A percentile compares a stretch with the other conserved stretches of the same genome.
These are phyloP conservation scores for Colletotrichum nymphaeae DNA, from an alignment of 2,329 filamentous ascomycete species.

Conservation along the genomic window DNA sequence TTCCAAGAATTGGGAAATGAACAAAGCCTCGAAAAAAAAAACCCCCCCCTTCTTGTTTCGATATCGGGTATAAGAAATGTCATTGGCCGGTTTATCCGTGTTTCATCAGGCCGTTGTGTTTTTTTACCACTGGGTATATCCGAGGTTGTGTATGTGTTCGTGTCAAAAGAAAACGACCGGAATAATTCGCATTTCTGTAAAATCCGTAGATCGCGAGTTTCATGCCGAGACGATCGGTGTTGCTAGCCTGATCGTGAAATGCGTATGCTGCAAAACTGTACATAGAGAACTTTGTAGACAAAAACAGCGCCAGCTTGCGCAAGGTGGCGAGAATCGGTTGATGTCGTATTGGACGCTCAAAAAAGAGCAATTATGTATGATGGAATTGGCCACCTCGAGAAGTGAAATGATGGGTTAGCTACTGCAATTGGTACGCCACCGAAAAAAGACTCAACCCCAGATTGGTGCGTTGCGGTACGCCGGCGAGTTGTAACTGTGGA, in stretches of 20 bases:
- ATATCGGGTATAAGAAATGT: constrained; percentile 10
- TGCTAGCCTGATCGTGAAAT: neutral
- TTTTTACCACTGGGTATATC: constrained; percentile 17
- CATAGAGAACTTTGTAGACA: constrained; percentile 15
- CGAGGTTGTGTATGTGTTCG: constrained; percentile 14
- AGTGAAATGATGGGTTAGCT: constrained; percentile 17
- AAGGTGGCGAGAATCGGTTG: neutral
- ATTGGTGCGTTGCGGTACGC: constrained; percentile 66
- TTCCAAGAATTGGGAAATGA: neutral
- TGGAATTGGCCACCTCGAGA: constrained; percentile 32
- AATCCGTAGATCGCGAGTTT: neutral
- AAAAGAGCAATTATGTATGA: neutral
- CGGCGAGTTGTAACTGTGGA: constrained; percentile 70
- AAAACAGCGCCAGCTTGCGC: constrained; percentile 4
- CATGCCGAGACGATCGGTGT: neutral
- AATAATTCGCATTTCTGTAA: neutral
- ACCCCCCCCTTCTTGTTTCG: neutral
- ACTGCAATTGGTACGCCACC: neutral
- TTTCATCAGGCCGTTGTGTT: constrained; percentile 19
- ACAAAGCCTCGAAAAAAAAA: neutral
- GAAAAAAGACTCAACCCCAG: constrained; percentile 56
- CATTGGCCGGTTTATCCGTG: constrained; percentile 8
- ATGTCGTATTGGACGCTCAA: constrained; percentile 20
- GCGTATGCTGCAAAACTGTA: constrained; percentile 2
- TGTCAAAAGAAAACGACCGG: neutral